Evolutionary conservation across 768 basidiomycete species (phyloP), one percentile per base, ranked within the genome.

Genomic region (Amanita molliuscula): DNA sequence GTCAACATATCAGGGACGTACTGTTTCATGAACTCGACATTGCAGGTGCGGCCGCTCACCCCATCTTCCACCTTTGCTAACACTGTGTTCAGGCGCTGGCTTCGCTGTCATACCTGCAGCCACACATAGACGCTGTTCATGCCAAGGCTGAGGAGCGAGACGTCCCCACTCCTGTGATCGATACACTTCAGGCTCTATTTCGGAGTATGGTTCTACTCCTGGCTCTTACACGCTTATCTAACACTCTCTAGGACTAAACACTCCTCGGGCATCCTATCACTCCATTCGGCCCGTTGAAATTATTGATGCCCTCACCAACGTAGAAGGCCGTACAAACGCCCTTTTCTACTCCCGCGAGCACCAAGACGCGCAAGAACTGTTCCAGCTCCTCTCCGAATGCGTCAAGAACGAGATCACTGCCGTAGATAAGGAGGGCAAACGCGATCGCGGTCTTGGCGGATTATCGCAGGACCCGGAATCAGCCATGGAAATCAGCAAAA

Each of bases 281-380:
- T 73, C 86, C 26, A 72, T 92, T 28, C 79, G 89, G 1, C 92
- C 91, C 0, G 61, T 79, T 40, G 74, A 74, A 33, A 79, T 95
- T 51, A 85, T 94, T 41, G 64, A 74, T 15, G 84, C 82, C 3
- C 74, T 94, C 26, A 78, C 80, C 15, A 72, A 76, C 53, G 68
- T 75, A 33, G 64, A 71, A 29, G 76, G 75, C 44, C 76, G 76
- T 54, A 60, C 71, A 54, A 75, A 76, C 56, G 75, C 84, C 0
- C 73, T 92, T 9, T 84, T 95, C 64, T 79, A 81, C 55, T 91
- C 91, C 1, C 82, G 90, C 10, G 92, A 96, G 62, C 95, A 98
- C 62, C 95, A 98, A 68, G 95, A 98, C 62, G 95, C 95, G 4
- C 95, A 98, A 61, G 95, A 98, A 62, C 76, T 98, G n/a, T 97